phyloP scores from a whole-genome alignment of 148 eudicot species.

The Dianthus caryophyllus region DNA sequence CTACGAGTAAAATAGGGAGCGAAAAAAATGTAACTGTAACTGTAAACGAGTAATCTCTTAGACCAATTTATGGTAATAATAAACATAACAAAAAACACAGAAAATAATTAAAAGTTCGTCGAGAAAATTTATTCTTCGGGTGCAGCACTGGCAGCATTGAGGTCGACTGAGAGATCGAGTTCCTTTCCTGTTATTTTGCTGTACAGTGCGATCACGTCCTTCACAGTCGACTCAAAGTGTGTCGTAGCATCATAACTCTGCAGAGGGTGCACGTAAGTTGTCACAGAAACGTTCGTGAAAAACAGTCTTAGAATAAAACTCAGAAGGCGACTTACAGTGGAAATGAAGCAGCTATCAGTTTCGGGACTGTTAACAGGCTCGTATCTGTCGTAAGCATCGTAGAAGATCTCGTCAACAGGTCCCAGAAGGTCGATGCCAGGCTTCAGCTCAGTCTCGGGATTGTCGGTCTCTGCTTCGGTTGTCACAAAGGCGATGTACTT shows the following conservation, averaged over 20 bases:
- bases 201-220: slow-evolving; percentile 61
- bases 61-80: no score
- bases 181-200: slow-evolving; percentile 73
- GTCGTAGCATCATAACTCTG: slow-evolving; percentile 80
- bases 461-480: slow-evolving; percentile 88
- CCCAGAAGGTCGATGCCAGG: slow-evolving; percentile 92
- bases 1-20: not conserved
- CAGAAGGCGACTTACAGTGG: slow-evolving; percentile 49
- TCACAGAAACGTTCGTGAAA: not conserved
- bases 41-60: no score
- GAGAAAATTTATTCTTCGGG: slow-evolving; percentile 38
- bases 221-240: slow-evolving; percentile 72
- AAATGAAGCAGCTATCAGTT: slow-evolving; percentile 76
- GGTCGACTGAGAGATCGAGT: slow-evolving; percentile 71
- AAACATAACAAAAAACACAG: no score
- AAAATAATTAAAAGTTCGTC: not conserved
- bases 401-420: slow-evolving; percentile 79
- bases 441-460: slow-evolving; percentile 79
- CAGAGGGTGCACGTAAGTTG: slow-evolving; percentile 4
- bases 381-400: slow-evolving; percentile 83
- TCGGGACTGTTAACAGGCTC: slow-evolving; percentile 50
- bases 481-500: slow-evolving; percentile 88
- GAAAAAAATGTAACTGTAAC: no score
- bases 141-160: slow-evolving; percentile 69
- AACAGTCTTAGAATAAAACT: not conserved